phyloP scores from a whole-genome alignment of 306 rosid species.

The Vigna mungo region DNA sequence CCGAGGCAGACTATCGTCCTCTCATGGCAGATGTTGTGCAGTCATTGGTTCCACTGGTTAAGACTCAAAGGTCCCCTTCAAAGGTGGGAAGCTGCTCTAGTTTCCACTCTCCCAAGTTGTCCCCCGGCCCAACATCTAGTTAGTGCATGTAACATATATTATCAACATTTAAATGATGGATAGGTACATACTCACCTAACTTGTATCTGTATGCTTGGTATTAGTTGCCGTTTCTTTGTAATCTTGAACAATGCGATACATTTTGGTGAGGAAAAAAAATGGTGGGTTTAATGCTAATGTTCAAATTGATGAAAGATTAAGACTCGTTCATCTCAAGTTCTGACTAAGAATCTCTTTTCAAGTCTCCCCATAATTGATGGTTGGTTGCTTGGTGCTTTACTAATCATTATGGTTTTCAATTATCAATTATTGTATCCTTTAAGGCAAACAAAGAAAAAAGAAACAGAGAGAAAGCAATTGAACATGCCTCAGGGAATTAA shows the following conservation, averaged over 20 bases:
- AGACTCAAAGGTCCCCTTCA: conserved; percentile 63
- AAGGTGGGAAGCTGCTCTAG: conserved; percentile 67
- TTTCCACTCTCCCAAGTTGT: conserved; percentile 62
- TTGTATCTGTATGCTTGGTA: conserved; percentile 39
- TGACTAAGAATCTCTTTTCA: background rate
- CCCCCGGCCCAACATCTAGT: conserved; percentile 50
- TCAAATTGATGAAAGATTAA: conserved; percentile 14
- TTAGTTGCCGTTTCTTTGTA: conserved; percentile 33
- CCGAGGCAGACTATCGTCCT: conserved; percentile 93
- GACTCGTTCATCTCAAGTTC: conserved; percentile 5
- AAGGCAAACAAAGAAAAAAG: conserved; percentile 14
- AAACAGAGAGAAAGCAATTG: background rate
- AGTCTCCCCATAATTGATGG: conserved; percentile 2
- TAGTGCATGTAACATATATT: conserved; percentile 47
- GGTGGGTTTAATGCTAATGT: conserved; percentile 19
- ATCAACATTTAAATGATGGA: conserved; percentile 33
- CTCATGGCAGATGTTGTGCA: conserved; percentile 98
- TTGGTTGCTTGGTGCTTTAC: conserved; percentile 34
- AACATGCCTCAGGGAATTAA: background rate
- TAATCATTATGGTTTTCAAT: conserved; percentile 31
- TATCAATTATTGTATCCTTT: conserved; percentile 30
- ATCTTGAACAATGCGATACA: conserved; percentile 3
- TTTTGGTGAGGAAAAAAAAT: conserved; percentile 1
- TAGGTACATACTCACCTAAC: conserved; percentile 35
- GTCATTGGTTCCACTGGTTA: conserved; percentile 85